Evolutionary conservation across 257 asterid species (phyloP), one percentile per base, ranked within the genome.

Genomic region (Cruciata laevipes): DNA sequence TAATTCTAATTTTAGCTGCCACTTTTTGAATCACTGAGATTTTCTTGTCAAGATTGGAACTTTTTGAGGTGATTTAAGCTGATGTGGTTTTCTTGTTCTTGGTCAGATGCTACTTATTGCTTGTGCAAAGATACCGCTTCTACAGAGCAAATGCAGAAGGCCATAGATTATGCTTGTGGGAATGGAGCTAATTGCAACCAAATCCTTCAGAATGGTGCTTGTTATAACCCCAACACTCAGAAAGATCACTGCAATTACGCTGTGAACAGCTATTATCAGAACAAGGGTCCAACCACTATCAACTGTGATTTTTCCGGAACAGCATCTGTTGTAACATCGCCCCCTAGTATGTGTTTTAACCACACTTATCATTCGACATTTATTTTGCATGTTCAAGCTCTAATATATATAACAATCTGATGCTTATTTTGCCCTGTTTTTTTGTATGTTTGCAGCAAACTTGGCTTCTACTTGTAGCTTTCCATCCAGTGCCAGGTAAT

Each of bases 151-250:
- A 78, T 86, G 40, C 97, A 93, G 81, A 84, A 76, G 31, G 80
- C 53, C 86, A 90, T 90, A 77, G 99, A 93, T 71, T 93, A 81
- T 78, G 96, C 96, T 24, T 93, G 97, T 78, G 97, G 96, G 52
- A 27, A 66, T 69, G 95, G 93, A 44, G 98, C 95, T 47, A 96
- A 88, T 57, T 93, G 99, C 69, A 31, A 78, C 20, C 81, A 75
- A n/a, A 93, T 90, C 73, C 64, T 35, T 3, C 83, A 75, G 74
- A 84, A 73, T 73, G 99, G 92, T 38, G 66, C 84, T 55, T 89
- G 97, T 77, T 93, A 4, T 57, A 83, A 74, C 65, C 98, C 97
- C 3, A 89, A 93, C 68, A 88, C 97, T 4, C 70, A 87, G 0
- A 81, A 61, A 65, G 99, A 90, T 71, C 99, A 93, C 83, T 93